Evolutionary conservation across 345 rosid genomes (phyloP).

Genomic region (Arabis alpina): DNA sequence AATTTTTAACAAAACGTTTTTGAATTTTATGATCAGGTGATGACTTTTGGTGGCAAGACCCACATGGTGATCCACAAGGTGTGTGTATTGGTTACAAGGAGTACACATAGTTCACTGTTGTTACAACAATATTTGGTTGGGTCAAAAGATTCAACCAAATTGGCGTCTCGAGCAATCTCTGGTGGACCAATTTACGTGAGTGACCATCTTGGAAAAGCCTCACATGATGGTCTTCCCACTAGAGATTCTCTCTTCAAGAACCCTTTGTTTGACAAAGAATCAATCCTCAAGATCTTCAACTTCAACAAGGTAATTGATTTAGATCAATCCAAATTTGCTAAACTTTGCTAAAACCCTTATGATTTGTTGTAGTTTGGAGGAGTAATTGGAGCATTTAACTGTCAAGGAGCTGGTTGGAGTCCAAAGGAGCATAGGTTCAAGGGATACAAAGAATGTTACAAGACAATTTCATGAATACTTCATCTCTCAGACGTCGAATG

Average conservation of each 20-base stretch:
- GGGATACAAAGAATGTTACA: conserved; percentile 74
- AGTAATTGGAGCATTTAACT: conserved; percentile 88
- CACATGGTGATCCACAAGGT: conserved; percentile 88
- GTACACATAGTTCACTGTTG: conserved; percentile 91
- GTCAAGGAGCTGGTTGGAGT: conserved; percentile 97
- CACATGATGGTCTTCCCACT: conserved; percentile 85
- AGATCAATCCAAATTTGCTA: no score
- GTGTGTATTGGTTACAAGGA: conserved; percentile 90
- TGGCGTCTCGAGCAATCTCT: conserved; percentile 88
- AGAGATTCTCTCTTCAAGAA: conserved; percentile 86
- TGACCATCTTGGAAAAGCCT: conserved; percentile 59
- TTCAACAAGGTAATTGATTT: no score
- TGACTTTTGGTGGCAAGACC: conserved; percentile 96
- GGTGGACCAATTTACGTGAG: conserved; percentile 91
- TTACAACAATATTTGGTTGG: conserved; percentile 95
- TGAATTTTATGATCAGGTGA: no score
- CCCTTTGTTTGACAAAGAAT: conserved; percentile 73
- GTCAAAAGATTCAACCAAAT: conserved; percentile 84
- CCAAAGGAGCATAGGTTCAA: conserved; percentile 55
- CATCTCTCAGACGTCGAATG: conserved; percentile 76
- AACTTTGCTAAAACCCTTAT: no score
- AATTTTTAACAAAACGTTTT: no score
- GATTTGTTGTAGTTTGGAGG: no score
- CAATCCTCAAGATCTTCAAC: conserved; percentile 86
- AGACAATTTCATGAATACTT: conserved; percentile 54